A percentile compares a stretch with the other conserved stretches of the same genome.
phyloP scores from a whole-genome alignment of 805 yeast genomes.

The Schwanniomyces occidentalis region DNA sequence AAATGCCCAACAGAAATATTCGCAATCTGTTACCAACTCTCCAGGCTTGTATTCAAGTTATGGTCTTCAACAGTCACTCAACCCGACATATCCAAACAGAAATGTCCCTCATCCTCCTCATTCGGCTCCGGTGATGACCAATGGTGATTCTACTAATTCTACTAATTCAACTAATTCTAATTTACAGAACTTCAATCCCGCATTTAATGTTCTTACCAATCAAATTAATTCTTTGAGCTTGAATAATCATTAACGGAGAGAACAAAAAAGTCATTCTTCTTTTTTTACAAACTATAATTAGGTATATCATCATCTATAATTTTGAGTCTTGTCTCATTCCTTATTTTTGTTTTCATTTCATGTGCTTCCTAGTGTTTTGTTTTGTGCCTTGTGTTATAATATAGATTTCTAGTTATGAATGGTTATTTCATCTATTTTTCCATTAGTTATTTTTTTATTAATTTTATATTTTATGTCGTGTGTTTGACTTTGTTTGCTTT shows the following conservation, averaged over 20 bases:
- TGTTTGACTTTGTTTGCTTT: too few relatives aligned
- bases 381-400: neutral
- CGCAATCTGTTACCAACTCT: constrained; percentile 21
- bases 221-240: constrained; percentile 38
- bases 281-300: too few relatives aligned
- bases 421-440: too few relatives aligned
- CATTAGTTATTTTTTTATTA: too few relatives aligned
- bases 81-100: constrained; percentile 8
- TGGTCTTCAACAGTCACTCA: constrained; percentile 13
- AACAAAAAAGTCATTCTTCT: too few relatives aligned
- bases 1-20: constrained; percentile 12
- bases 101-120: constrained; percentile 14
- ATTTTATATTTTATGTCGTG: too few relatives aligned
- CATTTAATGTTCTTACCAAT: constrained; percentile 21
- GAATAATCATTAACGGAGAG: constrained; percentile 18
- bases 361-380: neutral
- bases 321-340: too few relatives aligned
- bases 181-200: constrained; percentile 9
- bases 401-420: too few relatives aligned
- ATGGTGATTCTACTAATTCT: constrained; percentile 9
- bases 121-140: constrained; percentile 16
- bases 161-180: constrained; percentile 8
- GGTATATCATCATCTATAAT: too few relatives aligned
- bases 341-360: neutral
- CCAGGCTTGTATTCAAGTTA: constrained; percentile 22